phyloP scores from a whole-genome alignment of 176 grass and related monocot genomes.

The Phyllostachys edulis region DNA sequence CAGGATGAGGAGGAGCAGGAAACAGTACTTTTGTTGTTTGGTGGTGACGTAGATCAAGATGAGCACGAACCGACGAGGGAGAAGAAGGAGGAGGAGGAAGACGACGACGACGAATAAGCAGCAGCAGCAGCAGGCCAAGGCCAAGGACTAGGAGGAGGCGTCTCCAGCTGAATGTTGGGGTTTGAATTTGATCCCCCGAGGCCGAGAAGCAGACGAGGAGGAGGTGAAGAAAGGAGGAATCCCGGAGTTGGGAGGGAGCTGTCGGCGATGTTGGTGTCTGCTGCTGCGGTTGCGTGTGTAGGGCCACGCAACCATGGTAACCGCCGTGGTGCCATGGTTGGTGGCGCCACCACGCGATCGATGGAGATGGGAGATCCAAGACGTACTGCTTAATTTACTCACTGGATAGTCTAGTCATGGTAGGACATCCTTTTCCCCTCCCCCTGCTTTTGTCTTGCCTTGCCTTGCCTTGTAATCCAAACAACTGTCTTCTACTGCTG shows the following conservation, averaged over 20 bases:
- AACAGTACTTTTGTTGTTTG: background rate
- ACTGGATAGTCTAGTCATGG: too few species aligned
- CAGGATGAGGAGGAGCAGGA: too few species aligned
- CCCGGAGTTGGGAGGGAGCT: constrained; percentile 7
- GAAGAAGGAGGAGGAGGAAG: background rate
- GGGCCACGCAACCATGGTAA: background rate
- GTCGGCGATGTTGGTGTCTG: constrained; percentile 3
- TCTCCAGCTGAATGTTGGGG: background rate
- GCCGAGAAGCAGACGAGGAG: too few species aligned
- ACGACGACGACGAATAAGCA: background rate
- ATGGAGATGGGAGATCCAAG: background rate
- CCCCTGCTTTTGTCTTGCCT: too few species aligned
- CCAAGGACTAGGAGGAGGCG: background rate
- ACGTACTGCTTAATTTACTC: too few species aligned
- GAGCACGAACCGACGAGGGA: background rate
- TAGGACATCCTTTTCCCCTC: too few species aligned
- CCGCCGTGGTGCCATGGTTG: background rate
- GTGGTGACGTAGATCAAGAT: background rate
- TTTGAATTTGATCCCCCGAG: too few species aligned
- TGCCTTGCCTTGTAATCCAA: too few species aligned
- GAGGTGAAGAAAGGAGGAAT: too few species aligned
- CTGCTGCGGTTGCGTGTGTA: too few species aligned
- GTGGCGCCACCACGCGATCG: background rate
- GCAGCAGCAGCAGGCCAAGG: background rate
- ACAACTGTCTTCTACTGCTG: too few species aligned